Base-by-base conservation (phyloP, 345 rosid genomes). In the Adansonia digitata region DNA sequence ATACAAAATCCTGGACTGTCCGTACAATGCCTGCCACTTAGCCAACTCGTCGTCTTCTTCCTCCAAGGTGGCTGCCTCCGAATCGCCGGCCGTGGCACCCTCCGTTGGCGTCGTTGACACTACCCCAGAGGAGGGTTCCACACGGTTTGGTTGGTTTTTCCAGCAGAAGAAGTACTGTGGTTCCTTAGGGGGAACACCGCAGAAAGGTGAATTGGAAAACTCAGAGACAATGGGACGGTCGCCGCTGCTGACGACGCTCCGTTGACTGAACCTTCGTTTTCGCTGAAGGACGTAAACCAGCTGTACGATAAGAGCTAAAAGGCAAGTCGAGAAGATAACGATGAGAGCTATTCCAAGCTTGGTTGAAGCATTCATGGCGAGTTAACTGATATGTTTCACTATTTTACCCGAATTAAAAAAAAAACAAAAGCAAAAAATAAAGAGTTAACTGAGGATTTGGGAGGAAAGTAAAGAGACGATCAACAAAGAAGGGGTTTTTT, bases 81-180 rank as follows among this genome's bases (percentile, higher is more conserved):
- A 74, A 45, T 66, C 37, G 5, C 15, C 61, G 7, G 71, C 10
- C 10, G 52, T 71, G 17, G 56, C 5, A 14, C 39, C 43, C 20
- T 39, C 60, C 35, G 77, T 2, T 1, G 72, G 76, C 2, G 74
- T 66, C 3, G 80, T 73, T 2, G 82, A 69, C 48, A 80, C 79
- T 17, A 77, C 78, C 60, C 70, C 51, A 12, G 70, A 42, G 18
- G 79, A 69, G 11, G 92, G 86, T 69, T 86, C 90, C 39, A 93
- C 69, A 31, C 88, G 86, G 53, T 22, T n/a, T 24, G 81, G 77
- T 77, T 87, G 85, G 78, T 81, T 86, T 77, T 82, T 91, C 76
- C 90, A 86, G 77, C 89, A 86, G 86, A 88, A 93, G 81, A 88
- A 88, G 89, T 90, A 90, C 7, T 87, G 89, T 14, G 88, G 86